Evolutionary conservation across 2,329 filamentous ascomycete species (phyloP), one percentile per base, ranked within the genome.

Genomic region (Calonectria henricotiae): DNA sequence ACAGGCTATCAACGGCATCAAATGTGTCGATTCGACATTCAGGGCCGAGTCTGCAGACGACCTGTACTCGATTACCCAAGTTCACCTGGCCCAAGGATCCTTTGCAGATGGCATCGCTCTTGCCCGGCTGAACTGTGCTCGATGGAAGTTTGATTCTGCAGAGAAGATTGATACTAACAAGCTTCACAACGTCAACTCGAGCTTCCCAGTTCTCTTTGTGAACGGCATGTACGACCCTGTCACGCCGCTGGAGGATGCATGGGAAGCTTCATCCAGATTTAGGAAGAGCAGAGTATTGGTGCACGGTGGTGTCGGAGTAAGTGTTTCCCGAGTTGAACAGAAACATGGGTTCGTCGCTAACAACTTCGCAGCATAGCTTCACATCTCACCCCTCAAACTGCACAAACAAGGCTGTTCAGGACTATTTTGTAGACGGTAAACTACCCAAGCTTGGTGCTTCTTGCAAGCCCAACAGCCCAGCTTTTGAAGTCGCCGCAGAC

Each of bases 181-280:
- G 0, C 65, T 77, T 1, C 71, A 69, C 9, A 74, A 71, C 11
- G 65, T 77, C 13, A 75, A 77, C 4, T 75, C 73, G 0, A 77
- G 68, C 32, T 77, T 72, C 17, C 75, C 75, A 0, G 54, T 76
- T 4, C 66, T 77, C 0, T 39, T 77, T 2, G 49, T 76, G 4
- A 77, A 77, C 25, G 72, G 74, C 9, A 65, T 63, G 7, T 76
- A 72, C 6, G 75, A 77, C n/a, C 75, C 75, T 1, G 43, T 75
- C 3, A 74, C 75, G 1, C 64, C 75, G 2, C 41, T 75, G 1
- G 65, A 63, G 4, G 62, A 69, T 12, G 75, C 75, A 0, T 77
- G 69, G 55, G 62, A 77, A 9, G 69, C 70, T 0, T 71, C 75
- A 25, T 62, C 72, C 12, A 41, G 71, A 1, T 76, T 77, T 1